Conservation (phyloP, 1,139 yeast species). For the Saccharomyces pastorianus region DNA sequence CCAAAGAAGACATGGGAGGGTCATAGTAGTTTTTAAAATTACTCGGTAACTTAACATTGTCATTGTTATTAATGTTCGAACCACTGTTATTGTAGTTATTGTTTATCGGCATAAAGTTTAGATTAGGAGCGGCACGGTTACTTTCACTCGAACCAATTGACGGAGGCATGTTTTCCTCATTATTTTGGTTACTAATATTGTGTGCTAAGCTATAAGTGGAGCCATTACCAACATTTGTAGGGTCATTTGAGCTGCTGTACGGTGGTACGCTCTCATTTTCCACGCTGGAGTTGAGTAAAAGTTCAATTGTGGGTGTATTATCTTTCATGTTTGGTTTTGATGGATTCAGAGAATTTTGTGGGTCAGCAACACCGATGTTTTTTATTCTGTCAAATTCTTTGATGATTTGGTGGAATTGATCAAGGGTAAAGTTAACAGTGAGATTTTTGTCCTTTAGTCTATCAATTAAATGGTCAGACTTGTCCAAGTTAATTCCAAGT, state of each 20-base stretch:
- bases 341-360: background rate
- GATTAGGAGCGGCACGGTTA: background rate
- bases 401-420: background rate
- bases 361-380: background rate
- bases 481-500: conserved; percentile 10
- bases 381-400: background rate
- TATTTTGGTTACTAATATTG: background rate
- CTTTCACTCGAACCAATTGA: background rate
- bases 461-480: conserved; percentile 5
- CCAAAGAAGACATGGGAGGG: conserved; percentile 1
- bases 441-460: conserved; percentile 5
- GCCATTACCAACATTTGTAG: background rate
- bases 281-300: background rate
- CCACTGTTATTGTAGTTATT: background rate
- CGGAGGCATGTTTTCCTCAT: background rate
- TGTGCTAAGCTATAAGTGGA: background rate
- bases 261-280: background rate
- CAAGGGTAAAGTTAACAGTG: background rate
- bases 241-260: background rate
- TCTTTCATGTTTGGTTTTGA: background rate
- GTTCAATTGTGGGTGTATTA: background rate
- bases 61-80: conserved; percentile 2
- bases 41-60: conserved; percentile 1
- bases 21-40: background rate
- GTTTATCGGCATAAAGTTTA: background rate